Conservation (phyloP, 139 green algal species). For the Closterium sp. region DNA sequence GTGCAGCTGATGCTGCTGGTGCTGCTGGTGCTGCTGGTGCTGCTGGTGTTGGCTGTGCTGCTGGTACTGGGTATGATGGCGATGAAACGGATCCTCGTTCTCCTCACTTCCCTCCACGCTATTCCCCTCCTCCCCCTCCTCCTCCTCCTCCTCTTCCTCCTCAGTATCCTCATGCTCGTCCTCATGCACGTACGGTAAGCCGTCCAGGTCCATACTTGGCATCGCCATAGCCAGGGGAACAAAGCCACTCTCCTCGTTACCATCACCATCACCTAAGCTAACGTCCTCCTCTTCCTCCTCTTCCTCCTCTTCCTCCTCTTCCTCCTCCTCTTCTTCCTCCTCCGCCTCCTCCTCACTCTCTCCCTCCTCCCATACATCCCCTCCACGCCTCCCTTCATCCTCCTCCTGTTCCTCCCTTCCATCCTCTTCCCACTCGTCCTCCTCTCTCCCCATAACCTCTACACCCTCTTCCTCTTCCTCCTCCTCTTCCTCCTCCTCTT, state of each 20-base stretch:
- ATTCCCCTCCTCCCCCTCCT: neutral
- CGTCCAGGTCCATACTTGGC: neutral
- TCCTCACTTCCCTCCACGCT: neutral
- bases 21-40: neutral
- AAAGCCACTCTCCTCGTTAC: neutral
- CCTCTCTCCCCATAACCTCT: neutral
- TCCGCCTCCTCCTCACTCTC: neutral
- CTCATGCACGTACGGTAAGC: neutral
- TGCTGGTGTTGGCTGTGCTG: neutral
- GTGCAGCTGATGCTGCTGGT: too few relatives aligned
- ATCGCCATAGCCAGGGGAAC: neutral
- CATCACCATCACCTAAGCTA: neutral
- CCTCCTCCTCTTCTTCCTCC: neutral
- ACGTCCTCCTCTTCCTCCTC: neutral
- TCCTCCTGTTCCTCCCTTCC: neutral
- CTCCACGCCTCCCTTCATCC: neutral
- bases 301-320: neutral
- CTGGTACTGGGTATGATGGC: neutral
- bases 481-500: too few relatives aligned
- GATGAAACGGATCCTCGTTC: neutral
- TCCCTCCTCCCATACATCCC: neutral
- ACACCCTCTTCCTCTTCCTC: neutral
- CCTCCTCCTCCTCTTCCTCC: too few relatives aligned
- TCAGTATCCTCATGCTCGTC: neutral
- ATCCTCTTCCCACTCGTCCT: neutral